phyloP scores from a whole-genome alignment of 192 early-diverging fungal species.

The Dissophora globulifera region DNA sequence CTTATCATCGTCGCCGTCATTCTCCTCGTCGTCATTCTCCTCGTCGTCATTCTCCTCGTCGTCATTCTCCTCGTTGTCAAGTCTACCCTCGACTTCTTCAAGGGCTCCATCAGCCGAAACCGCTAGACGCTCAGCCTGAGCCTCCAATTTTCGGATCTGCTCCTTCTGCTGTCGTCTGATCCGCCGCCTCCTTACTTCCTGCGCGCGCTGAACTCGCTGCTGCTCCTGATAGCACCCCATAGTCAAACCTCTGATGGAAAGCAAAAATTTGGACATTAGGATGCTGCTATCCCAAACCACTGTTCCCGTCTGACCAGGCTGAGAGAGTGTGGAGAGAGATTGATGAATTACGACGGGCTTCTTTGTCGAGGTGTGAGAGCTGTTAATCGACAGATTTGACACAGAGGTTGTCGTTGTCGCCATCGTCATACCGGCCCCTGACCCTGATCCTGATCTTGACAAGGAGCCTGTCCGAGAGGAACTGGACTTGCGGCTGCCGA shows the following conservation, averaged over 20 bases:
- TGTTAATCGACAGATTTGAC: no score
- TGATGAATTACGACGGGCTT: constrained; percentile 50
- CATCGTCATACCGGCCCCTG: no score
- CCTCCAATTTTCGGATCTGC: constrained; percentile 28
- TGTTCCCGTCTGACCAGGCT: constrained; percentile 56
- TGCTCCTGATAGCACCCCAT: constrained; percentile 15
- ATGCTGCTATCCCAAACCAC: constrained; percentile 60
- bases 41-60: no score
- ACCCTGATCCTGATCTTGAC: constrained; percentile 1
- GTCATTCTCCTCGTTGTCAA: background rate
- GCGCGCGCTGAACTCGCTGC: background rate
- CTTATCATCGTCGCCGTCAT: no score
- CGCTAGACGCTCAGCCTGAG: constrained; percentile 22
- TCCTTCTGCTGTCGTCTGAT: constrained; percentile 1
- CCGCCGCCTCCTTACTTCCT: background rate
- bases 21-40: no score
- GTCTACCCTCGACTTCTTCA: background rate
- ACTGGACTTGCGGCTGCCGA: constrained; percentile 17
- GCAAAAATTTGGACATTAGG: constrained; percentile 54
- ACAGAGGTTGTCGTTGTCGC: no score
- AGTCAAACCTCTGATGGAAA: constrained; percentile 20
- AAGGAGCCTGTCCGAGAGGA: background rate
- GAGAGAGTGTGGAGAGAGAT: constrained; percentile 53
- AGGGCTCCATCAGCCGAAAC: constrained; percentile 22
- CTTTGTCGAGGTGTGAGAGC: no score